Percentiles rank a stretch among this genome's conserved stretches.
Conservation (phyloP, 2,329 filamentous ascomycete genomes). For the Colletotrichum ledebouriae region DNA sequence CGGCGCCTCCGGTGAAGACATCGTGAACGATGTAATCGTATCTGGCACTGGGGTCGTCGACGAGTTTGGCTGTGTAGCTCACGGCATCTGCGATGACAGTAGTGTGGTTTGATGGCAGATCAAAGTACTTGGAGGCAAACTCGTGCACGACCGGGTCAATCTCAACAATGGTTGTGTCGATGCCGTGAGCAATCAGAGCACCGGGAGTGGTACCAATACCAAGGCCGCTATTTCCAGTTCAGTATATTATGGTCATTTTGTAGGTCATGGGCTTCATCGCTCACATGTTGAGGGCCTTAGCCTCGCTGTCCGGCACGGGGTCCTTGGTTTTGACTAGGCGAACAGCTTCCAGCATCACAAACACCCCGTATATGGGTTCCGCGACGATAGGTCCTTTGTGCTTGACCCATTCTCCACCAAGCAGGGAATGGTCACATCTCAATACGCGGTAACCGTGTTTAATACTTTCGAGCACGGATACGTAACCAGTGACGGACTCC, state of each 20-base stretch:
- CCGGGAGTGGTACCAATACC: slow-evolving; percentile 93
- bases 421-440: slow-evolving; percentile 92
- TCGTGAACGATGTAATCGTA: slow-evolving; percentile 98
- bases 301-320: slow-evolving; percentile 70
- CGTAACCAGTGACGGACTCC: slow-evolving; percentile 91
- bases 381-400: slow-evolving; percentile 67
- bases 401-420: slow-evolving; percentile 90
- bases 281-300: slow-evolving; percentile 88
- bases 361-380: slow-evolving; percentile 96
- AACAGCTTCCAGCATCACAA: slow-evolving; percentile 93
- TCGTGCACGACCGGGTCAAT: slow-evolving; percentile 91
- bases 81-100: slow-evolving; percentile 88
- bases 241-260: slow-evolving; percentile 42
- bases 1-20: slow-evolving; percentile 96
- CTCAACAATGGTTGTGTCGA: slow-evolving; percentile 94
- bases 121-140: slow-evolving; percentile 87
- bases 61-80: slow-evolving; percentile 68
- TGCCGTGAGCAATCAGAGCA: slow-evolving; percentile 86
- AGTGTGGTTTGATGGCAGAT: slow-evolving; percentile 80
- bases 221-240: slow-evolving; percentile 74
- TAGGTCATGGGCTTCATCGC: slow-evolving; percentile 48
- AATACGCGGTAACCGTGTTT: slow-evolving; percentile 81
- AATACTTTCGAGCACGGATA: slow-evolving; percentile 87
- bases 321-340: slow-evolving; percentile 77
- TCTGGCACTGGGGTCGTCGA: slow-evolving; percentile 57